phyloP scores from a whole-genome alignment of 345 rosid species.

The Xanthoceras sorbifolium region DNA sequence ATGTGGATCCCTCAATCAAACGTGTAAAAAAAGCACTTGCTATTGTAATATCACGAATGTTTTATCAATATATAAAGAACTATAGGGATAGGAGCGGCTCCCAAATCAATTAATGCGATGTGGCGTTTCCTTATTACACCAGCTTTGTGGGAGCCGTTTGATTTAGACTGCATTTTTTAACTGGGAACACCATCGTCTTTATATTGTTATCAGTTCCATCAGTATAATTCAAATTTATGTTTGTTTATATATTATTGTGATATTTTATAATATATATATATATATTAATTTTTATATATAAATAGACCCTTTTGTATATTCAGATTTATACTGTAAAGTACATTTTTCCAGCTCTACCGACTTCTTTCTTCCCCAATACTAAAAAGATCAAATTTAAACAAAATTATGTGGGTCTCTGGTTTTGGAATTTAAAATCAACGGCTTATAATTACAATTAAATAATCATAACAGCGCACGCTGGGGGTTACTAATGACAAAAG shows the following conservation, averaged over 20 bases:
- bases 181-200: slow-evolving; percentile 4
- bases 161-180: slow-evolving; percentile 27
- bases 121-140: slow-evolving; percentile 35
- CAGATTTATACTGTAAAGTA: no score
- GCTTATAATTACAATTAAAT: slow-evolving; percentile 23
- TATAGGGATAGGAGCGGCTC: neutral
- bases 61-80: neutral
- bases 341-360: no score
- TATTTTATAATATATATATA: no score
- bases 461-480: slow-evolving; percentile 11
- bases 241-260: no score
- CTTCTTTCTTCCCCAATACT: slow-evolving; percentile 21
- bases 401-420: slow-evolving; percentile 19
- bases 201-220: no score
- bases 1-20: slow-evolving; percentile 35
- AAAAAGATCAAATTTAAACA: slow-evolving; percentile 22
- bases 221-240: no score
- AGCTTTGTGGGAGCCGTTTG: slow-evolving; percentile 35
- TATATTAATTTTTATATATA: no score
- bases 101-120: slow-evolving; percentile 21
- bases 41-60: neutral
- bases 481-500: slow-evolving; percentile 15
- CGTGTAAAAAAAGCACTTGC: slow-evolving; percentile 35
- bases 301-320: no score
- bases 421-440: slow-evolving; percentile 27